Evolutionary conservation across 139 green algal genomes (phyloP).

Genomic region (Nannochloris sp.): DNA sequence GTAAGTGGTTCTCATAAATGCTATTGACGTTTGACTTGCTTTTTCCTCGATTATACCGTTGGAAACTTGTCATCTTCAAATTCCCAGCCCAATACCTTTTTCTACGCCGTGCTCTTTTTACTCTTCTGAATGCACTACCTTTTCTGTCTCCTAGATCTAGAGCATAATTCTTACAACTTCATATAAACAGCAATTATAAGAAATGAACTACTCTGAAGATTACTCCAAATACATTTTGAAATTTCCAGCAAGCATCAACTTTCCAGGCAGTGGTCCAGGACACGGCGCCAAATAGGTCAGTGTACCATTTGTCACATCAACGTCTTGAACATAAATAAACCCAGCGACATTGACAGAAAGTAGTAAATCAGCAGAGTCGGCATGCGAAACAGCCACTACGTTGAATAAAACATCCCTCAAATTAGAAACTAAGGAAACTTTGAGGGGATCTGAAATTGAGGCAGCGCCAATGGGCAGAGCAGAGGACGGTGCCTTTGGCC

Average conservation of each 20-base stretch:
- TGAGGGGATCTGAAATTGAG: conserved; percentile 33
- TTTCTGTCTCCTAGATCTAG: too few species aligned
- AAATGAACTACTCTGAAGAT: too few species aligned
- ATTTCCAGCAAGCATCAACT: conserved; percentile 65
- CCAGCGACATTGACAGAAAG: conserved; percentile 73
- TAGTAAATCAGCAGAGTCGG: conserved; percentile 36
- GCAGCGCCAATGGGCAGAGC: conserved; percentile 67
- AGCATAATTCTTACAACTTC: too few species aligned
- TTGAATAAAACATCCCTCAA: conserved; percentile 58
- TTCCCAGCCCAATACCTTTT: too few species aligned
- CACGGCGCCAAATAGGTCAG: conserved; percentile 71
- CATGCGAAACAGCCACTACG: conserved; percentile 82
- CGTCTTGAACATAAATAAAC: conserved; percentile 74
- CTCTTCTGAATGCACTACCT: too few species aligned
- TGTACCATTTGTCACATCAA: conserved; percentile 53
- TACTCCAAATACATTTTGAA: conserved; percentile 62
- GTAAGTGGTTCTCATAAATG: too few species aligned
- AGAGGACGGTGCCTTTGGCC: conserved; percentile 59
- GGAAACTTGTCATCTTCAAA: too few species aligned
- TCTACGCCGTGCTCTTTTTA: too few species aligned
- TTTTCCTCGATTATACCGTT: too few species aligned
- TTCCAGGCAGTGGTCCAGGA: conserved; percentile 58
- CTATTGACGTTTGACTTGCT: too few species aligned
- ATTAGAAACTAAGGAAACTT: conserved; percentile 18
- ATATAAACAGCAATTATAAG: too few species aligned